A percentile compares a stretch with the other conserved stretches of the same genome.
phyloP scores from a whole-genome alignment of 1,284 basidiomycete genomes.

The Marasmius fiardii region DNA sequence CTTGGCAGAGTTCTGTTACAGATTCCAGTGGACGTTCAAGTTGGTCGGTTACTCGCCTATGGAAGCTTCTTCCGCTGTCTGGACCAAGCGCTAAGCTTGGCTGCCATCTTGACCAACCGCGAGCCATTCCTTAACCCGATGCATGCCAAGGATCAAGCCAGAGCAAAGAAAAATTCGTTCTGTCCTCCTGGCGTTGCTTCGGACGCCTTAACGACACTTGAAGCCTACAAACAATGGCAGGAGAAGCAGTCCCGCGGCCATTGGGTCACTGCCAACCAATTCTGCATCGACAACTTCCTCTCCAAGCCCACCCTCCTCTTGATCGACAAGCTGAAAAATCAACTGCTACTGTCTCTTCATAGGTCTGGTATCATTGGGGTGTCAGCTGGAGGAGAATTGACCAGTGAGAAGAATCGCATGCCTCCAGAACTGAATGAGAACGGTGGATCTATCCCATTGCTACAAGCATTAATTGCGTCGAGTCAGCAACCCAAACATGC shows the following conservation, averaged over 20 bases:
- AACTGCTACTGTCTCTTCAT: constrained; percentile 78
- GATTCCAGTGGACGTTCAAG: constrained; percentile 86
- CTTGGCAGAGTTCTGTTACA: constrained; percentile 88
- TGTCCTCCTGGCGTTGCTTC: constrained; percentile 79
- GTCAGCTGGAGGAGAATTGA: constrained; percentile 50
- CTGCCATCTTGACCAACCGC: constrained; percentile 86
- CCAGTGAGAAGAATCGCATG: constrained; percentile 29
- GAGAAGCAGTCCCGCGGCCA: constrained; percentile 64
- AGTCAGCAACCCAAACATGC: constrained; percentile 95
- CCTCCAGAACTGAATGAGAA: constrained; percentile 77
- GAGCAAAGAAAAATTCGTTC: constrained; percentile 79
- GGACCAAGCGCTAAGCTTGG: constrained; percentile 86
- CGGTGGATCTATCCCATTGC: constrained; percentile 72
- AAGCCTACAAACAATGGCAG: constrained; percentile 85
- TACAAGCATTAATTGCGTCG: constrained; percentile 84
- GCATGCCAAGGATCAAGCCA: constrained; percentile 61
- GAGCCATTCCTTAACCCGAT: constrained; percentile 90
- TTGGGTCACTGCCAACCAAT: constrained; percentile 66
- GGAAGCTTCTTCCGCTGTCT: constrained; percentile 94
- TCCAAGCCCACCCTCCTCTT: constrained; percentile 80
- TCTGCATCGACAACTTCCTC: constrained; percentile 87
- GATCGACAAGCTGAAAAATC: constrained; percentile 84
- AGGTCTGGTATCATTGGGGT: constrained; percentile 81
- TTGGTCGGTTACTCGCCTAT: constrained; percentile 88
- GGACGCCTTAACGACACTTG: constrained; percentile 79